Conservation (phyloP, 768 basidiomycete species). For the Boletus pseudo-olivaceus region DNA sequence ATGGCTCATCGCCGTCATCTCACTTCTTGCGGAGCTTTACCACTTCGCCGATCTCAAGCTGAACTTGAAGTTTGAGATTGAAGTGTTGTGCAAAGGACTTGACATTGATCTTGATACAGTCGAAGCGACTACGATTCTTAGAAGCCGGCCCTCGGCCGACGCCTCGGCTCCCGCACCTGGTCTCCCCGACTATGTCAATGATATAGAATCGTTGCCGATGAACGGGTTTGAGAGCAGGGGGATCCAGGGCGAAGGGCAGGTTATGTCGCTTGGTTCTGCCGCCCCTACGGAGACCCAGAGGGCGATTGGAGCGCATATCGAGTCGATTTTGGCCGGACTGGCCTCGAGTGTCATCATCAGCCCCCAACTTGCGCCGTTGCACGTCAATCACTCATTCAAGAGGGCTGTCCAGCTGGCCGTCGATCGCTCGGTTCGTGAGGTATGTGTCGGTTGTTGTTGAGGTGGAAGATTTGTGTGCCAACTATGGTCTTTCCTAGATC, state of each 20-base stretch:
- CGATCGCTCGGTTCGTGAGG: slow-evolving; percentile 93
- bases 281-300: slow-evolving; percentile 64
- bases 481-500: slow-evolving; percentile 48
- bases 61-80: slow-evolving; percentile 98
- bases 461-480: neutral
- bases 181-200: slow-evolving; percentile 74
- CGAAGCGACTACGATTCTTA: slow-evolving; percentile 79
- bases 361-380: slow-evolving; percentile 68
- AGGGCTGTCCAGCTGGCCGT: slow-evolving; percentile 87
- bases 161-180: slow-evolving; percentile 47
- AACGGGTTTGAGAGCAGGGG: slow-evolving; percentile 60
- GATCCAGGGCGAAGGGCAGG: slow-evolving; percentile 52
- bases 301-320: slow-evolving; percentile 72
- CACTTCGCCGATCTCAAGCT: slow-evolving; percentile 94
- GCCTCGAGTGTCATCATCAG: slow-evolving; percentile 74
- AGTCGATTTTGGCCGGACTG: slow-evolving; percentile 70
- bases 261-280: slow-evolving; percentile 57
- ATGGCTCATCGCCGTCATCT: slow-evolving; percentile 95
- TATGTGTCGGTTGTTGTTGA: slow-evolving; percentile 29
- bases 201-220: slow-evolving; percentile 78
- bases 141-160: slow-evolving; percentile 68
- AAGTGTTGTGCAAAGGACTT: slow-evolving; percentile 90
- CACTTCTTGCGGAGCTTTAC: slow-evolving; percentile 92
- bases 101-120: slow-evolving; percentile 82
- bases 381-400: slow-evolving; percentile 81